Conservation (phyloP, 148 eudicot genomes). For the Fallopia convolvulus region DNA sequence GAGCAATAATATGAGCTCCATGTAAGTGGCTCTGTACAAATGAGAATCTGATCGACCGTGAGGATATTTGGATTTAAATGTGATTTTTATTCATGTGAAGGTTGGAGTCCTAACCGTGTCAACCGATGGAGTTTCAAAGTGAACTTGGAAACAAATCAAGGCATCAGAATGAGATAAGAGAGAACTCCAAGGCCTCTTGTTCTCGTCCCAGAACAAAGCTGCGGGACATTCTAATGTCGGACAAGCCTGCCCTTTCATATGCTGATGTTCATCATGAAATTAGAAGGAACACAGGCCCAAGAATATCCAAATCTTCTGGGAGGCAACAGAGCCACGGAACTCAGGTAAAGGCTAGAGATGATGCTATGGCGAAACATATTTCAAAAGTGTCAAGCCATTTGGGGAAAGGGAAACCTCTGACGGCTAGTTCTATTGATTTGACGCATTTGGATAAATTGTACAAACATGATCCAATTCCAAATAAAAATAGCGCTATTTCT, state of each 20-base stretch:
- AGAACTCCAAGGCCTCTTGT: constrained; percentile 27
- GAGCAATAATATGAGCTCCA: background rate
- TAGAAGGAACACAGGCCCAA: constrained; percentile 24
- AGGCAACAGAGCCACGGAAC: constrained; percentile 25
- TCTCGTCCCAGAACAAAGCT: constrained; percentile 34
- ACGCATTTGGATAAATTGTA: constrained; percentile 56
- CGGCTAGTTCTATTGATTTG: constrained; percentile 72
- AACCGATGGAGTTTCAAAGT: constrained; percentile 4
- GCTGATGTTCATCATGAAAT: constrained; percentile 46
- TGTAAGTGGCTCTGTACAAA: background rate
- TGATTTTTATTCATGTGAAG: background rate
- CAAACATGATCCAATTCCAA: constrained; percentile 24
- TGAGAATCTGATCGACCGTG: background rate
- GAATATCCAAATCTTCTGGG: constrained; percentile 25
- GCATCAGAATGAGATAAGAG: constrained; percentile 18
- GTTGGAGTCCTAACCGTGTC: background rate
- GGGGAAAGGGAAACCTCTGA: constrained; percentile 56
- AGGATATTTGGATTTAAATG: background rate
- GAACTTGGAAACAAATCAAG: constrained; percentile 6
- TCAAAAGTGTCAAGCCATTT: constrained; percentile 59
- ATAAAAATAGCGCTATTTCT: constrained; percentile 17
- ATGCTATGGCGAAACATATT: constrained; percentile 67
- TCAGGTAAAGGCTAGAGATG: constrained; percentile 34
- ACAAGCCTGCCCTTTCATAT: constrained; percentile 32
- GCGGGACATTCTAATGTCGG: constrained; percentile 39